These are phyloP conservation scores for Micractinium conductrix DNA, from an alignment of 139 green algal species.

Conservation along the genomic window DNA sequence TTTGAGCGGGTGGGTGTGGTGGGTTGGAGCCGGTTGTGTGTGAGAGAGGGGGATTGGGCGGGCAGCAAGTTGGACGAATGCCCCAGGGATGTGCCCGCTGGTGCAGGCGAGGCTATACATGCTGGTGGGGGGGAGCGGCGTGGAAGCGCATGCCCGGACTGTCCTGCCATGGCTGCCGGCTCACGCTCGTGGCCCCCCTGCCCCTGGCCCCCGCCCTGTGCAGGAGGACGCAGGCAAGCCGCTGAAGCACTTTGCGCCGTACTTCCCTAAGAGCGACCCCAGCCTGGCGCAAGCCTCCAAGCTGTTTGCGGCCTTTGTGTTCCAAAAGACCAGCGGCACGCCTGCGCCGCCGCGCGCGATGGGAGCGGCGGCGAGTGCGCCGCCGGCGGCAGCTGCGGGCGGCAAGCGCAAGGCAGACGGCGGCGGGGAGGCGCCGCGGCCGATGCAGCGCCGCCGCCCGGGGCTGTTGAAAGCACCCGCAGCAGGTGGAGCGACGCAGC, in stretches of 20 bases:
- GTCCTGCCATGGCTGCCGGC: no score
- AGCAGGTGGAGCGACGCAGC: slow-evolving; percentile 1
- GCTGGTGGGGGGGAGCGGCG: no score
- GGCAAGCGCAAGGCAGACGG: not conserved
- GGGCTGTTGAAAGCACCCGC: slow-evolving; percentile 1
- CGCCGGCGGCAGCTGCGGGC: slow-evolving; percentile 1
- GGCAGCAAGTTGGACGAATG: not conserved
- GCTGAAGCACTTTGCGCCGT: slow-evolving; percentile 82
- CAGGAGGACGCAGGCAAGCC: slow-evolving; percentile 54
- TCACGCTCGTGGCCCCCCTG: not conserved
- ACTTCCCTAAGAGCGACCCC: slow-evolving; percentile 53
- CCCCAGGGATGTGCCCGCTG: not conserved
- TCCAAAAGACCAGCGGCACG: slow-evolving; percentile 40
- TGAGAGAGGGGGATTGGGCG: not conserved
- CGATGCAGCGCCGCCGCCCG: slow-evolving; percentile 11
- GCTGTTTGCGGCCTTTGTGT: slow-evolving; percentile 55
- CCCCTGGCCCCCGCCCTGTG: not conserved
- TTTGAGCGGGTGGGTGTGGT: slow-evolving; percentile 52
- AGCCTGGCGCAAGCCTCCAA: slow-evolving; percentile 37
- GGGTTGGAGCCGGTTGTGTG: no score
- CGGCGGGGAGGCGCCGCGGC: not conserved
- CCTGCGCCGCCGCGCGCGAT: not conserved
- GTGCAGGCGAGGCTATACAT: no score
- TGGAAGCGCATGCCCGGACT: not conserved
- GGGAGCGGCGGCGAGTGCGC: not conserved